These are phyloP conservation scores for Chrysanthemum makinoi DNA, from an alignment of 129 eudicot genomes.

Conservation along the genomic window DNA sequence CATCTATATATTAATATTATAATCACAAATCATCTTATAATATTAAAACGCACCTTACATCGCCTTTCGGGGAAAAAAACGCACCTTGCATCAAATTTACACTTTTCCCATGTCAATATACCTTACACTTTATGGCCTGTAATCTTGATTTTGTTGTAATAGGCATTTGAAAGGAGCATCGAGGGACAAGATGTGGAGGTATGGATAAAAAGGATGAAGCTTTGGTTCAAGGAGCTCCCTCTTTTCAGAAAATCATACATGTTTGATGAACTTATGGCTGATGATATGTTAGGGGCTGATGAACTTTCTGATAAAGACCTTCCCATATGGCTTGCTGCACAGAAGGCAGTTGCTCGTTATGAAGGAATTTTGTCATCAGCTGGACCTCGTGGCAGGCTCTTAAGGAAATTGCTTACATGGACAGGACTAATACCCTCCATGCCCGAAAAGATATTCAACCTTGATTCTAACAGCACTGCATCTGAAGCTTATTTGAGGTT, in stretches of 20 bases:
- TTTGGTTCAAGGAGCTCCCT: constrained; percentile 58
- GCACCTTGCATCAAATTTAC: too few relatives aligned
- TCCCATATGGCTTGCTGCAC: constrained; percentile 95
- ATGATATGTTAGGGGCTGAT: constrained; percentile 41
- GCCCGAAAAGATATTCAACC: constrained; percentile 45
- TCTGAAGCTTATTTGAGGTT: constrained; percentile 72
- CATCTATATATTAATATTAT: neutral
- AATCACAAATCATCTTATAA: neutral
- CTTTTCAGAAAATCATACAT: constrained; percentile 37
- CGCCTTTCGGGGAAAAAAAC: too few relatives aligned
- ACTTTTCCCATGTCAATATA: neutral
- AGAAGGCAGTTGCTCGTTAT: constrained; percentile 88
- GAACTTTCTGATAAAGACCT: constrained; percentile 46
- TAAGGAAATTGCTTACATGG: constrained; percentile 75
- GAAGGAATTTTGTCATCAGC: constrained; percentile 78
- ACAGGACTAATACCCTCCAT: constrained; percentile 64
- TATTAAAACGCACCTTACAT: neutral
- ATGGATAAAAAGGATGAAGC: constrained; percentile 42
- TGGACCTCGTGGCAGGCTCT: constrained; percentile 92
- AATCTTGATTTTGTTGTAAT: neutral
- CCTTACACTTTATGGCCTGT: neutral
- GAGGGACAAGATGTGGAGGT: constrained; percentile 40
- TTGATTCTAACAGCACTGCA: constrained; percentile 36
- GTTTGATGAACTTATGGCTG: constrained; percentile 36
- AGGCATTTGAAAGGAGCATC: constrained; percentile 51